Base-by-base conservation (phyloP, 2,329 filamentous ascomycete species). In the Ramichloridium luteum region DNA sequence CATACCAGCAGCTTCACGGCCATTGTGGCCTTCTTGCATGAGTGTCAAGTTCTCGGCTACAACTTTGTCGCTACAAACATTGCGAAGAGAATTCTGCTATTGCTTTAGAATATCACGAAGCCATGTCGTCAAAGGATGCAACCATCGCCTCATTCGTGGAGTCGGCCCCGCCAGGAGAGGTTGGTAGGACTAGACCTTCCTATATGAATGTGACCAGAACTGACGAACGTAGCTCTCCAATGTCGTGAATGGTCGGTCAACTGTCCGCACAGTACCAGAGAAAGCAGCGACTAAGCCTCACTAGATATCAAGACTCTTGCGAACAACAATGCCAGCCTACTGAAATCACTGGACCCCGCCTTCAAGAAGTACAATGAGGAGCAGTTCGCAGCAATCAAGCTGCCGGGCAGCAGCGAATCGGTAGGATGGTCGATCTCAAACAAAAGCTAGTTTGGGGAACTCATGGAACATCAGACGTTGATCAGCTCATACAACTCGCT, bases 311-410 rank as follows among this genome's bases (percentile, higher is more conserved):
- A 93, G 60, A 69, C 75, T 30, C 69, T 98, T 26, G 84, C 85
- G 12, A 65, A 73, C 40, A 74, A 80, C 46, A 74, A 75, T 25
- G 72, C 76, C 90, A 39, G 20, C 17, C 38, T 44, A 15, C 62
- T 86, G 34, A 63, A 74, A 38, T 75, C 80, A 42, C 77, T 94
- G 32, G 72, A 69, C 5, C 81, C 85, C 1, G 85, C 90, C 0
- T 92, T 93, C 56, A 69, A 86, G 60, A 84, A 80, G 60, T 96
- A 98, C 70, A 94, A 96, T 50, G 88, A 98, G 61, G 80, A 86
- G 59, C 90, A 98, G 60, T 80, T 94, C 57, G 64, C 76, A 29
- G 85, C 85, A 11, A 78, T 83, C 40, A 93, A 92, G 68, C 72
- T 98, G 34, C 88, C 88, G 0, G 85, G 85, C 16, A 74, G 80